Evolutionary conservation across 768 basidiomycete genomes (phyloP).

Genomic region (Russula sp.): DNA sequence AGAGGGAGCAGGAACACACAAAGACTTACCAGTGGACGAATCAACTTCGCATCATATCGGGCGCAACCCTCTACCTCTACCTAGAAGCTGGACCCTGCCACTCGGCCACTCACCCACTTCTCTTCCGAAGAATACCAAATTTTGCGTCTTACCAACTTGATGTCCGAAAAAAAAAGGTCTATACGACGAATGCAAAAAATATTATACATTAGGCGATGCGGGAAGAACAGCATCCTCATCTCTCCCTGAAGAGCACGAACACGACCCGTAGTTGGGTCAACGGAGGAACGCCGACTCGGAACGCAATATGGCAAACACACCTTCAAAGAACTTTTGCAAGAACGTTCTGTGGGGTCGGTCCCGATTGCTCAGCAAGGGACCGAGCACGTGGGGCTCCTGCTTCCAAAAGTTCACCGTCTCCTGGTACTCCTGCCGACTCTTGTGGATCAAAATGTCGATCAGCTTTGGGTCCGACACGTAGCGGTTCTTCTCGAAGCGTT

Average conservation of each 20-base stretch:
- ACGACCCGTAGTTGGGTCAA: constrained; percentile 7
- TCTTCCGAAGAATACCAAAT: background rate
- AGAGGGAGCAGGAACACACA: background rate
- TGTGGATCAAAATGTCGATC: constrained; percentile 81
- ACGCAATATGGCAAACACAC: constrained; percentile 37
- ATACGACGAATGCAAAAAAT: constrained; percentile 14
- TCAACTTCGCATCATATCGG: background rate
- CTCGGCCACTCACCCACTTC: background rate
- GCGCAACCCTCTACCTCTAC: background rate
- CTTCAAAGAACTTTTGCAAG: constrained; percentile 80
- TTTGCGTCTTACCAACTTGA: background rate
- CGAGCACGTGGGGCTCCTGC: constrained; percentile 73
- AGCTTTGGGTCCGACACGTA: constrained; percentile 74
- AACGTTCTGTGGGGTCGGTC: constrained; percentile 52
- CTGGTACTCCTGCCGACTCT: constrained; percentile 84
- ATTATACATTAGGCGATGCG: constrained; percentile 30
- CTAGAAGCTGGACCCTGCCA: background rate
- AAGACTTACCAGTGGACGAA: constrained; percentile 5
- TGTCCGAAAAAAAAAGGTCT: constrained; percentile 16
- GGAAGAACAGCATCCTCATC: constrained; percentile 70
- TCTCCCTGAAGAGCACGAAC: constrained; percentile 43
- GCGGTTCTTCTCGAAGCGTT: constrained; percentile 81
- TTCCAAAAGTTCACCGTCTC: constrained; percentile 96
- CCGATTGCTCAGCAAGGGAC: constrained; percentile 52
- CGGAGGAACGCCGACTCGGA: background rate